Conservation (phyloP, 768 basidiomycete species). For the Termitomyces sp. region DNA sequence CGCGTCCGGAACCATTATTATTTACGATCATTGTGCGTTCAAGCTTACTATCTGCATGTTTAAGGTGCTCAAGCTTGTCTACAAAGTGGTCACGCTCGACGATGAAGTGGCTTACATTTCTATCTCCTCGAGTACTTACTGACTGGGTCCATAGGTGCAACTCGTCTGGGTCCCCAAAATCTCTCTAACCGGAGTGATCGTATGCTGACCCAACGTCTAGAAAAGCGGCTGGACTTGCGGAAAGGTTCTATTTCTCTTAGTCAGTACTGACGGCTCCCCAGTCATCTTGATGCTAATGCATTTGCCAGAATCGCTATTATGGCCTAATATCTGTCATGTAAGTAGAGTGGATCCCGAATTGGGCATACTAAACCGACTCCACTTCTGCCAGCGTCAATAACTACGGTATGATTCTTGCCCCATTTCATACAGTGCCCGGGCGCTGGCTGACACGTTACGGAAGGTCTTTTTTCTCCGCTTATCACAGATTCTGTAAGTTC, state of each 20-base stretch:
- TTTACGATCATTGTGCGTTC: slow-evolving; percentile 48
- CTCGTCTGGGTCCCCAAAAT: slow-evolving; percentile 45
- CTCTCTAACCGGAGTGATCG: not conserved
- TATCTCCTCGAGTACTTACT: not conserved
- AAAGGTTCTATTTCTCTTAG: slow-evolving; percentile 49
- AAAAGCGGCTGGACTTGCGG: slow-evolving; percentile 51
- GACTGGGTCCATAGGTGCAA: slow-evolving; percentile 30
- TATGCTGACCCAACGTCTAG: slow-evolving; percentile 21
- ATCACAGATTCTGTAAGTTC: slow-evolving; percentile 32
- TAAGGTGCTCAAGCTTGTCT: not conserved
- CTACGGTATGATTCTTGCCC: slow-evolving; percentile 31
- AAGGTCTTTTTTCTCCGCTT: slow-evolving; percentile 37
- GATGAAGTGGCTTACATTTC: slow-evolving; percentile 36
- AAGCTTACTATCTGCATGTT: not conserved
- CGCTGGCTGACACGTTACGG: not conserved
- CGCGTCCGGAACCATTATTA: slow-evolving; percentile 43
- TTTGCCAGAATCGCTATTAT: slow-evolving; percentile 53
- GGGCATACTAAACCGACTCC: not conserved
- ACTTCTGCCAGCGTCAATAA: slow-evolving; percentile 40
- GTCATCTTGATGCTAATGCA: not conserved
- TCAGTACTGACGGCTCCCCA: slow-evolving; percentile 17
- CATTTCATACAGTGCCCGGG: not conserved
- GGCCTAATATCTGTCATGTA: slow-evolving; percentile 45
- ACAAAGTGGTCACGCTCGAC: slow-evolving; percentile 44
- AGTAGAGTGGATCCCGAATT: slow-evolving; percentile 15